Conservation (phyloP, 306 rosid species). For the Citrullus mucosospermus region DNA sequence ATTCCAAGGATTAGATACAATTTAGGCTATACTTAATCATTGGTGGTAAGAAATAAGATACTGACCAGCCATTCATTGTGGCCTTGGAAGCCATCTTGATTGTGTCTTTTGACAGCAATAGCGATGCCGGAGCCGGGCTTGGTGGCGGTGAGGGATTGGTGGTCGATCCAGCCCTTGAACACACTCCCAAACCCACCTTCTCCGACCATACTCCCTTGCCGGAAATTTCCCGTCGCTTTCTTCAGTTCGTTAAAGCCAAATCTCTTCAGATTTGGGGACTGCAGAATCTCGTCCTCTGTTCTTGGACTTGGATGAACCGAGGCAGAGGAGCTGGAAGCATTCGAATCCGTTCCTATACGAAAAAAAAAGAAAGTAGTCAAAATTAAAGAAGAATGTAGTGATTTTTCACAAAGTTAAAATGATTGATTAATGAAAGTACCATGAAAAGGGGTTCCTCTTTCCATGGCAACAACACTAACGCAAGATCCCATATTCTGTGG, state of each 20-base stretch:
- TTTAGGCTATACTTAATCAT: no score
- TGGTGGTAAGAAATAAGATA: not conserved
- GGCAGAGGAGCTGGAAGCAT: not conserved
- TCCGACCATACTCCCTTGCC: not conserved
- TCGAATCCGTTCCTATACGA: not conserved
- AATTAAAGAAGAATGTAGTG: no score
- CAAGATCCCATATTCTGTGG: not conserved
- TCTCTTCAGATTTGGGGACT: not conserved
- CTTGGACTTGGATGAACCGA: constrained; percentile 7
- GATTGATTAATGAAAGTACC: not conserved
- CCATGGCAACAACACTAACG: not conserved
- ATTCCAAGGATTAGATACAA: no score
- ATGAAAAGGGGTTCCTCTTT: not conserved
- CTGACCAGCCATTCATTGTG: constrained; percentile 5
- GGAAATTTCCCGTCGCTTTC: constrained; percentile 5
- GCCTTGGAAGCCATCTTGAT: constrained; percentile 7
- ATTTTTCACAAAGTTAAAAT: no score
- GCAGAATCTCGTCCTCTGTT: constrained; percentile 6
- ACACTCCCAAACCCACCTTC: constrained; percentile 9
- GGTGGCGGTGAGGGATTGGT: not conserved
- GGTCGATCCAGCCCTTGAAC: constrained; percentile 11
- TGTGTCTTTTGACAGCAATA: constrained; percentile 7
- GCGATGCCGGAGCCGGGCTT: constrained; percentile 9
- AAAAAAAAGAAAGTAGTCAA: no score
- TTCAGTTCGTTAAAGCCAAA: constrained; percentile 1